Percentiles rank a stretch among this genome's conserved stretches.
Evolutionary conservation across 768 basidiomycete genomes (phyloP).

Genomic region (Tylopilus balloui): DNA sequence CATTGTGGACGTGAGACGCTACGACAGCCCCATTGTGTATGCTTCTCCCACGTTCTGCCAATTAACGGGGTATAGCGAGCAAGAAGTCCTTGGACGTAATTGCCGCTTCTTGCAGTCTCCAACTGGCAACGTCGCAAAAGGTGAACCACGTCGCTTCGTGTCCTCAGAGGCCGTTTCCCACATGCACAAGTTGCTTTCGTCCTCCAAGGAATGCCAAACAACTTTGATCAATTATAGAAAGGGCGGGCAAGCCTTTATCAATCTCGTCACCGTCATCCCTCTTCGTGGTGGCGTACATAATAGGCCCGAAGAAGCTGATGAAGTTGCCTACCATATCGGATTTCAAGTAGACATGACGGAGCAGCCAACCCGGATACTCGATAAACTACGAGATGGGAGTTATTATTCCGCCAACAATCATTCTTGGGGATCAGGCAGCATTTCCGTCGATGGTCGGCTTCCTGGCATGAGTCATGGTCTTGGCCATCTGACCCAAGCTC

Average conservation of each 20-base stretch:
- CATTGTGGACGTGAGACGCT: constrained; percentile 77
- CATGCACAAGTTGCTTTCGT: constrained; percentile 60
- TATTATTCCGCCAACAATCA: constrained; percentile 62
- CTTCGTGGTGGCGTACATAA: constrained; percentile 56
- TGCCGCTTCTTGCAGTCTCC: constrained; percentile 91
- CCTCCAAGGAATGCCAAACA: constrained; percentile 85
- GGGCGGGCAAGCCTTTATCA: constrained; percentile 81
- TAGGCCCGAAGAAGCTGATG: constrained; percentile 51
- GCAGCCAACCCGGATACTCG: constrained; percentile 79
- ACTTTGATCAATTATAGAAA: constrained; percentile 86
- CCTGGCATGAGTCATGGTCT: background rate
- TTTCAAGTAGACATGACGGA: constrained; percentile 93
- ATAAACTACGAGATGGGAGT: constrained; percentile 72
- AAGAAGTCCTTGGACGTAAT: constrained; percentile 82
- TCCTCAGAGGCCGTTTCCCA: constrained; percentile 63
- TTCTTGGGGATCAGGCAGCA: constrained; percentile 6
- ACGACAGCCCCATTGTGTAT: constrained; percentile 87
- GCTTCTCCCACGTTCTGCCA: constrained; percentile 79
- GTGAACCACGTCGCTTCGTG: constrained; percentile 53
- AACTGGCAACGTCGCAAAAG: constrained; percentile 47
- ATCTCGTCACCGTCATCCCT: constrained; percentile 89
- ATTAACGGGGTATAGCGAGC: constrained; percentile 69
- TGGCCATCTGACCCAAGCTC: constrained; percentile 14
- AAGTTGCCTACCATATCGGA: constrained; percentile 84
- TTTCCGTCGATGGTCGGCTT: background rate